These are phyloP conservation scores for Stephanodiscus triporus DNA, from an alignment of 108 stramenopile species.

Conservation along the genomic window DNA sequence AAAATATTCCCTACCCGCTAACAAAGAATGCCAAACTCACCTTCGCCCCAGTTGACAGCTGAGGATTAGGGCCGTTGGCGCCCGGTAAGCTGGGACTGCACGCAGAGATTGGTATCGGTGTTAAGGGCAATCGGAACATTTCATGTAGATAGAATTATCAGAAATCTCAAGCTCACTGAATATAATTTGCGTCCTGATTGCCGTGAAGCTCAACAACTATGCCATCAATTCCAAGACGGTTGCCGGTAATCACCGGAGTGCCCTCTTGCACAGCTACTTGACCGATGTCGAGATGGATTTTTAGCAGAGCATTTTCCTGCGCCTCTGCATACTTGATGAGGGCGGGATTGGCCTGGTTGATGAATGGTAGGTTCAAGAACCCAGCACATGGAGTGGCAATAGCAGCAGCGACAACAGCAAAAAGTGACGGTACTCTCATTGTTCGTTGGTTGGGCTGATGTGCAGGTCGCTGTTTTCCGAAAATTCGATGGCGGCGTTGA, in stretches of 20 bases:
- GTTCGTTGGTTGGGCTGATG: not conserved
- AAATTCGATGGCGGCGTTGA: not conserved
- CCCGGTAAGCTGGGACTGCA: conserved; percentile 56
- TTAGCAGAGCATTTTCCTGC: conserved; percentile 39
- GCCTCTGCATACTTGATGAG: conserved; percentile 33
- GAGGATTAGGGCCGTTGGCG: conserved; percentile 66
- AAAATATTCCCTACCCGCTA: not conserved
- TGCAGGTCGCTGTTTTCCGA: not conserved
- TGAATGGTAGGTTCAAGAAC: conserved; percentile 20
- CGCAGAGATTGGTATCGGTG: not conserved
- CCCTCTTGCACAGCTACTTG: conserved; percentile 14
- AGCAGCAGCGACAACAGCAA: not conserved
- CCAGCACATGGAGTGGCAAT: not conserved
- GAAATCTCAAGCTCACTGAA: conserved; percentile 10
- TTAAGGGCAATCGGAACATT: not conserved
- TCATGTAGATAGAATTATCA: not conserved
- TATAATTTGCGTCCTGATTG: conserved; percentile 16
- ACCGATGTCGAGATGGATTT: conserved; percentile 49
- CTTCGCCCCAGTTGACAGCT: conserved; percentile 58
- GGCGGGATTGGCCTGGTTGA: conserved; percentile 44
- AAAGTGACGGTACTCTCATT: not conserved
- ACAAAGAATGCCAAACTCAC: conserved; percentile 5
- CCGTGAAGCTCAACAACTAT: conserved; percentile 42
- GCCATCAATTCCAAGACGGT: conserved; percentile 45
- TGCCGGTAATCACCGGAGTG: conserved; percentile 2